Evolutionary conservation across 495 filamentous ascomycete genomes (phyloP).

Genomic region (Immersiella caudata): DNA sequence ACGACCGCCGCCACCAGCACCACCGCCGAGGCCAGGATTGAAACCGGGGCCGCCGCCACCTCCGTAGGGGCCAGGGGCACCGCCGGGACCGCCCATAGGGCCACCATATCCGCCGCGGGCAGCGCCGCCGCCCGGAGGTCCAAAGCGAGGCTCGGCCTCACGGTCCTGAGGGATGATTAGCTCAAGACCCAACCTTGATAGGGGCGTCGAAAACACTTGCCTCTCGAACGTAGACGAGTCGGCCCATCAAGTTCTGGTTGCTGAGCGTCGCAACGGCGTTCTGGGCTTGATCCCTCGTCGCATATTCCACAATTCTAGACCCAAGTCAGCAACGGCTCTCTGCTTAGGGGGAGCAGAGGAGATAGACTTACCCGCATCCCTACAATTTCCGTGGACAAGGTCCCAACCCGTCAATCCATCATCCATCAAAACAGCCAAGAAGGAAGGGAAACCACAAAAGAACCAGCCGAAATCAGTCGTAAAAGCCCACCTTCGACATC

Average conservation of each 20-base stretch:
- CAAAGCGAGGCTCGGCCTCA: slow-evolving; percentile 94
- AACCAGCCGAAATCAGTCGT: slow-evolving; percentile 86
- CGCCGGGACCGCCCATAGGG: slow-evolving; percentile 37
- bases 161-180: slow-evolving; percentile 66
- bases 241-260: slow-evolving; percentile 97
- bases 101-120: slow-evolving; percentile 67
- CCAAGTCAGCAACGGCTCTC: slow-evolving; percentile 21
- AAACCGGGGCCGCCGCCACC: slow-evolving; percentile 46
- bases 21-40: slow-evolving; percentile 49
- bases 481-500: slow-evolving; percentile 99
- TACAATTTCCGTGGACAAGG: slow-evolving; percentile 88
- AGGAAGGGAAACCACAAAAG: slow-evolving; percentile 65
- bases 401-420: slow-evolving; percentile 99
- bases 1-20: slow-evolving; percentile 59
- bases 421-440: slow-evolving; percentile 79
- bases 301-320: slow-evolving; percentile 99
- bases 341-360: background rate
- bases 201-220: slow-evolving; percentile 52
- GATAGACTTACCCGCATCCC: slow-evolving; percentile 93
- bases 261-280: slow-evolving; percentile 96
- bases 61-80: slow-evolving; percentile 44
- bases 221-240: slow-evolving; percentile 97
- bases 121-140: slow-evolving; percentile 59
- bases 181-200: background rate
- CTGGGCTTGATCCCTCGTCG: slow-evolving; percentile 98